Evolutionary conservation across 2,329 filamentous ascomycete species (phyloP).

Genomic region (Calycina herbarum): DNA sequence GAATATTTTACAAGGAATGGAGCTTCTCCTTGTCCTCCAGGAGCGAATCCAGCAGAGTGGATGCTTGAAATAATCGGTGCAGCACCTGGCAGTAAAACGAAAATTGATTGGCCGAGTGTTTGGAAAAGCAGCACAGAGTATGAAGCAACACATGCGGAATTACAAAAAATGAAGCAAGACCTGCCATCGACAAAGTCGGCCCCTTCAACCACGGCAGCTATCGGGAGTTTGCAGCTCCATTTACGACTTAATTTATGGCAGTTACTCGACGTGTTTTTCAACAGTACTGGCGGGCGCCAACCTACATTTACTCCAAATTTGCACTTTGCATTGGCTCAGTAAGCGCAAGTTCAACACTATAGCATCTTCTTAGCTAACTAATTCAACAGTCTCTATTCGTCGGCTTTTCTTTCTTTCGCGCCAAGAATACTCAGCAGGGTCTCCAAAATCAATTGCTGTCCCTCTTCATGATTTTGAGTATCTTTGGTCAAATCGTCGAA

Average conservation of each 20-base stretch:
- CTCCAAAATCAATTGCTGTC: conserved; percentile 72
- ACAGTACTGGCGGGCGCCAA: conserved; percentile 57
- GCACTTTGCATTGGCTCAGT: neutral
- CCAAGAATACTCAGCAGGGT: conserved; percentile 56
- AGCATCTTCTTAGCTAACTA: neutral
- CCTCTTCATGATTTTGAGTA: conserved; percentile 62
- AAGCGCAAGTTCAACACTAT: too few relatives aligned
- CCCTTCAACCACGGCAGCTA: conserved; percentile 29
- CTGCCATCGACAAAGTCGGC: neutral
- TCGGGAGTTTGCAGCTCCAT: conserved; percentile 63
- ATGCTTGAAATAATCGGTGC: conserved; percentile 52
- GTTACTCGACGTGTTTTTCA: conserved; percentile 59
- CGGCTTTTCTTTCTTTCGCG: conserved; percentile 61
- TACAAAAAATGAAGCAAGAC: conserved; percentile 34
- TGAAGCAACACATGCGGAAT: conserved; percentile 26
- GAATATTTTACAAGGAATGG: conserved; percentile 74
- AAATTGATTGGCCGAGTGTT: conserved; percentile 51
- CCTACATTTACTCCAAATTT: neutral
- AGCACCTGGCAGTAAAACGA: neutral
- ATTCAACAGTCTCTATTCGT: conserved; percentile 50
- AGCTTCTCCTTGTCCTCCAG: conserved; percentile 59
- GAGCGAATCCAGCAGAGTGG: conserved; percentile 81
- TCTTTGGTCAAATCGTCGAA: conserved; percentile 71
- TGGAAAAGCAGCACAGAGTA: conserved; percentile 45
- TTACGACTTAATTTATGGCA: conserved; percentile 51